phyloP scores from a whole-genome alignment of 2,329 filamentous ascomycete species.

The Diaporthe sp. region DNA sequence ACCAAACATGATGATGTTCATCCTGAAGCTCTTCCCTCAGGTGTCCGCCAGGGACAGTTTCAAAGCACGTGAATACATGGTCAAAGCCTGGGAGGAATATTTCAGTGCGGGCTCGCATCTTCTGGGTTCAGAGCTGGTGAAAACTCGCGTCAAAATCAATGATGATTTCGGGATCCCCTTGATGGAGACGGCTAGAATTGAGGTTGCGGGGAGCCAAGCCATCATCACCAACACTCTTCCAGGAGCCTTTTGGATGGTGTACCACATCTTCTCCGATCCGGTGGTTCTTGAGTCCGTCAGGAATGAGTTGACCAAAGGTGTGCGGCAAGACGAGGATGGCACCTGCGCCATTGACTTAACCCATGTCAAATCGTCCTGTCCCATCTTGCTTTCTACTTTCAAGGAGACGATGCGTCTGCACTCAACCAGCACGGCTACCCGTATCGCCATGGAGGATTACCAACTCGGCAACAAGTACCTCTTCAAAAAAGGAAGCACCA shows the following conservation, averaged over 20 bases:
- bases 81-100: constrained; percentile 21
- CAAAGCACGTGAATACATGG: constrained; percentile 25
- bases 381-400: constrained; percentile 54
- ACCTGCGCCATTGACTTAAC: constrained; percentile 47
- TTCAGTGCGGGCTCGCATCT: constrained; percentile 6
- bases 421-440: constrained; percentile 49
- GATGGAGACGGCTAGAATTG: constrained; percentile 41
- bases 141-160: constrained; percentile 21
- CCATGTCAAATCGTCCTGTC: constrained; percentile 51
- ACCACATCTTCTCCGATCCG: constrained; percentile 52
- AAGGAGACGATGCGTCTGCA: constrained; percentile 56
- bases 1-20: constrained; percentile 27
- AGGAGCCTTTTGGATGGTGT: constrained; percentile 55
- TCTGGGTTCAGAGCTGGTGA: constrained; percentile 27
- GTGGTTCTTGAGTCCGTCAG: constrained; percentile 49
- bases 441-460: constrained; percentile 35
- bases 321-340: constrained; percentile 1
- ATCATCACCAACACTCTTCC: constrained; percentile 55
- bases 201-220: constrained; percentile 54
- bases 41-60: constrained; percentile 12
- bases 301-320: constrained; percentile 28
- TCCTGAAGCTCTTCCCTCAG: constrained; percentile 30
- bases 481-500: constrained; percentile 39
- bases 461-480: constrained; percentile 35
- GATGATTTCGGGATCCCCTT: constrained; percentile 7